phyloP scores from a whole-genome alignment of 768 basidiomycete species.

The Amanita exitialis region DNA sequence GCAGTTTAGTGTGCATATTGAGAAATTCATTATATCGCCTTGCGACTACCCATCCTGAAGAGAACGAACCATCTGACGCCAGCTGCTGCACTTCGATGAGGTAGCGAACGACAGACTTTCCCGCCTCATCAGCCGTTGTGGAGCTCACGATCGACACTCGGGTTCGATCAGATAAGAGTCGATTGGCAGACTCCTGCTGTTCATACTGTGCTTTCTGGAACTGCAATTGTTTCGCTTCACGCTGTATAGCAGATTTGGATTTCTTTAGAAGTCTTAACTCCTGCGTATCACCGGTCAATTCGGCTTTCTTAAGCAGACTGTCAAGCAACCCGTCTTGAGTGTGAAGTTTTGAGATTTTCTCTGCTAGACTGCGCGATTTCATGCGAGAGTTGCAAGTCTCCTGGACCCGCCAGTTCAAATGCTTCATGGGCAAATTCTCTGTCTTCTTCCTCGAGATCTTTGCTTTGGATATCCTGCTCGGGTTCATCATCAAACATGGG shows the following conservation, averaged over 20 bases:
- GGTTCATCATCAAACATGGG: conserved; percentile 19
- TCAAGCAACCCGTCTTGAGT: conserved; percentile 79
- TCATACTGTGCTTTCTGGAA: conserved; percentile 94
- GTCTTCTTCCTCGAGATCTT: conserved; percentile 26
- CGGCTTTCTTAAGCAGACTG: conserved; percentile 88
- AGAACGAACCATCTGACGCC: conserved; percentile 64
- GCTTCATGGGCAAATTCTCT: conserved; percentile 18
- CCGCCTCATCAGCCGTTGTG: conserved; percentile 71
- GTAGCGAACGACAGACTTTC: conserved; percentile 87
- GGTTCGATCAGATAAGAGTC: conserved; percentile 76
- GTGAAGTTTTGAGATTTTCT: conserved; percentile 68
- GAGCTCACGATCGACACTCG: conserved; percentile 80
- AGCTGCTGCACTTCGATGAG: conserved; percentile 88
- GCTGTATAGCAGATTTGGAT: conserved; percentile 71
- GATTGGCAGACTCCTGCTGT: conserved; percentile 87
- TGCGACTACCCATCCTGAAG: conserved; percentile 89
- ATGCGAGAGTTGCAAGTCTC: conserved; percentile 79
- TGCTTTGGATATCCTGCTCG: conserved; percentile 37
- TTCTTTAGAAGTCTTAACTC: conserved; percentile 77
- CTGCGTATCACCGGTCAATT: conserved; percentile 81
- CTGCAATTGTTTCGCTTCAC: conserved; percentile 73
- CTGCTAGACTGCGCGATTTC: conserved; percentile 75
- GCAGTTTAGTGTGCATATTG: conserved; percentile 76
- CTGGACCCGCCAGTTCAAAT: conserved; percentile 77
- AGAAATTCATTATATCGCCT: conserved; percentile 94